Conservation (phyloP, 768 basidiomycete species). For the Tricholoma terreum region DNA sequence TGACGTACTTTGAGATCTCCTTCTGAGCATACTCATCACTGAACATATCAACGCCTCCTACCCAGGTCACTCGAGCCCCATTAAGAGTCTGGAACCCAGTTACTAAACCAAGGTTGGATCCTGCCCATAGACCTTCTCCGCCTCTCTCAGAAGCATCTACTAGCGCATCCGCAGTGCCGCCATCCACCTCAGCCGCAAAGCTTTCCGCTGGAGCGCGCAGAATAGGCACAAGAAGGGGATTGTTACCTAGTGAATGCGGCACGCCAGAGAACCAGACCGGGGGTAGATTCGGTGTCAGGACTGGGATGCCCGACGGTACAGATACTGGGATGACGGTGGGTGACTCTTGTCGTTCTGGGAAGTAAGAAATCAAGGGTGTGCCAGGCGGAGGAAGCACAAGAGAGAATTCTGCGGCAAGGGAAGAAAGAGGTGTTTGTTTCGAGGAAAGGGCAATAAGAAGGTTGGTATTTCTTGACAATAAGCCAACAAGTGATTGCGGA, state of each 20-base stretch:
- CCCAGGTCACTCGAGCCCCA: slow-evolving; percentile 76
- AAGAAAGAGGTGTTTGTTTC: slow-evolving; percentile 68
- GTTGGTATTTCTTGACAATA: slow-evolving; percentile 72
- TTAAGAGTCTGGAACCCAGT: slow-evolving; percentile 85
- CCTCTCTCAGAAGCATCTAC: slow-evolving; percentile 71
- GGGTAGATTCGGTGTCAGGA: slow-evolving; percentile 46
- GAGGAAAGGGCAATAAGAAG: slow-evolving; percentile 79
- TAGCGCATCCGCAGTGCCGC: slow-evolving; percentile 59
- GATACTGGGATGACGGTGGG: slow-evolving; percentile 64
- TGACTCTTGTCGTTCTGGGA: slow-evolving; percentile 68
- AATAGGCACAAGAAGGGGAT: slow-evolving; percentile 81
- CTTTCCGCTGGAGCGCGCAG: slow-evolving; percentile 73
- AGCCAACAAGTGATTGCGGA: slow-evolving; percentile 73
- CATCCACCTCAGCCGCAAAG: slow-evolving; percentile 70
- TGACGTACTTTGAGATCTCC: slow-evolving; percentile 54
- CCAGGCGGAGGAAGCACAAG: slow-evolving; percentile 84
- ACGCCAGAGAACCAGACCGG: slow-evolving; percentile 79
- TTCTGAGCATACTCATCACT: slow-evolving; percentile 71
- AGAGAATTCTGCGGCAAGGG: slow-evolving; percentile 89
- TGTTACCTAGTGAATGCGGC: slow-evolving; percentile 61
- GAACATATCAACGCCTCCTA: slow-evolving; percentile 79
- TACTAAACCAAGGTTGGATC: slow-evolving; percentile 71
- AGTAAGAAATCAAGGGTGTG: slow-evolving; percentile 82
- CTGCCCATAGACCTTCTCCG: slow-evolving; percentile 82
- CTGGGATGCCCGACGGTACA: slow-evolving; percentile 37